Base-by-base conservation (phyloP, 2,329 filamentous ascomycete species). In the Coniochaeta sp. region DNA sequence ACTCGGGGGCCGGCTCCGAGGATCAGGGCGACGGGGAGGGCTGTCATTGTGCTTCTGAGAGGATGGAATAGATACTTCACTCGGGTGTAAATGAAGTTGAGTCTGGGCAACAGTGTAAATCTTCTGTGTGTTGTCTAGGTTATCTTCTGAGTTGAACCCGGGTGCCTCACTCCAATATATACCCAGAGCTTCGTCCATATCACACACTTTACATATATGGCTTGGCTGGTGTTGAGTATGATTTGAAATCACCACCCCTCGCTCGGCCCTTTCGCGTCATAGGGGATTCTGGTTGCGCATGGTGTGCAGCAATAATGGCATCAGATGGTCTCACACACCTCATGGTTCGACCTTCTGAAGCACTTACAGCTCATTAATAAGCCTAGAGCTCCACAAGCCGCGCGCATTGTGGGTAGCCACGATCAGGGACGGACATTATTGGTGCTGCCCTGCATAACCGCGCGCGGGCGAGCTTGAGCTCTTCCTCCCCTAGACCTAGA, bases 1-100 rank as follows among this genome's bases (percentile, higher is more conserved):
- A 68, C 28, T 26, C 65, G 44, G 17, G 67, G 66, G 10, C 67
- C 67, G n/a, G 65, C 60, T 54, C 67, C 67, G 17, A 69, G 64
- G 17, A 69, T 66, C 7, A 69, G 61, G 17, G 55, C 65, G 28
- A 67, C 59, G 26, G 57, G 60, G 8, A 59, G 63, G 52, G 59
- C 26, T n/a, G 66, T 55, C 66, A 68, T 68, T 60, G 40, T 65
- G 55, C 52, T 52, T 26, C 6, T 17, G 9, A 22, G 42, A 47
- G 4, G 42, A 40, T 40, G 17, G 7, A 40, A 19, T n/a, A 9
- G 38, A 40, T 40, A 14, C 34, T 36, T 36, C 34, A 9, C 7
- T 7, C 34, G 34, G 4, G 38, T 42, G n/a, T 19, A 17, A 42
- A 42, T 3, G 2, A 3, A 42, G 4, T 17, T 19, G 38, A 42